A percentile compares a stretch with the other conserved stretches of the same genome.
phyloP scores from a whole-genome alignment of 148 eudicot genomes.

The Talinum fruticosum region DNA sequence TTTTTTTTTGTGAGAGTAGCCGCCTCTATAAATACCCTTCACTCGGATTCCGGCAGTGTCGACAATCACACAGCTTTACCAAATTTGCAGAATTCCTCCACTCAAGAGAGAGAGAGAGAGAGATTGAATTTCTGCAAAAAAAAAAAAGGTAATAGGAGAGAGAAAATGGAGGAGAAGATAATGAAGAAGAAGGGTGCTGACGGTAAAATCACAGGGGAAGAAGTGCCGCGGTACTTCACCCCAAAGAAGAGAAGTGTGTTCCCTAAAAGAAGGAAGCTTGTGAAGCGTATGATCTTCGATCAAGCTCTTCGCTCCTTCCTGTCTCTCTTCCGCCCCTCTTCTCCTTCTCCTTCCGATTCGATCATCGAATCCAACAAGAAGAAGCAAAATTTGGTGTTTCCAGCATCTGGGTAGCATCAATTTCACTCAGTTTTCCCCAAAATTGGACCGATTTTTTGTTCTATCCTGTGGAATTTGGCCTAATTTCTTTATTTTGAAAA shows the following conservation, averaged over 20 bases:
- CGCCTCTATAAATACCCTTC: too few species aligned
- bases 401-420: not conserved
- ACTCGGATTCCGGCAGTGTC: too few species aligned
- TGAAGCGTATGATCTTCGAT: conserved; percentile 6
- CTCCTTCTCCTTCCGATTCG: not conserved
- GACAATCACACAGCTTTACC: too few species aligned
- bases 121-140: too few species aligned
- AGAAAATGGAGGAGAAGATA: not conserved
- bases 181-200: not conserved
- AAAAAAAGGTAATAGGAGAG: not conserved
- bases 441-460: not conserved
- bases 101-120: too few species aligned
- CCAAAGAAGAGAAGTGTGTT: not conserved
- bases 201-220: not conserved
- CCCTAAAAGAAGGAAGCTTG: not conserved
- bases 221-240: not conserved
- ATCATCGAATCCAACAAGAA: not conserved
- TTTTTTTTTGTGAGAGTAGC: too few species aligned
- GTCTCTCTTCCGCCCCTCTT: not conserved
- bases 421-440: not conserved
- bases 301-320: not conserved
- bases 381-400: conserved; percentile 1
- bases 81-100: too few species aligned
- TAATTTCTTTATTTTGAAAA: not conserved
- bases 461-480: not conserved